Base-by-base conservation (phyloP, 768 basidiomycete genomes). In the Hygrophoropsis aurantiaca region DNA sequence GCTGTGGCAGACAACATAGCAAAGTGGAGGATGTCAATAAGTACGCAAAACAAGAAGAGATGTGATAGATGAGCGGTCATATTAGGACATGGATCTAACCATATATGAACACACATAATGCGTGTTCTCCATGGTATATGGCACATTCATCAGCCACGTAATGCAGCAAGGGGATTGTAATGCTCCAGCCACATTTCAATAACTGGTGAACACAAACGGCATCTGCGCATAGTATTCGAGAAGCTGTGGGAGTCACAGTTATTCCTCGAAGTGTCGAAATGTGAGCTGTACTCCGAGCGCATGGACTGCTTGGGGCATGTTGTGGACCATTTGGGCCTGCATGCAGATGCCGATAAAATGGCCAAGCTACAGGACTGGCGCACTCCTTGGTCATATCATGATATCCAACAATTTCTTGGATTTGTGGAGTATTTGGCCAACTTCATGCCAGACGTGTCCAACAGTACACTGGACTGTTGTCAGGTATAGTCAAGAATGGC, bases 121-220 rank as follows among this genome's bases (percentile, higher is more conserved):
- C 0, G 64, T 68, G 0, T 72, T 79, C 1, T 57, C 69, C 0
- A 78, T 69, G 0, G 56, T 64, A 0, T 56, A 59, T 26, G 73
- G 76, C 0, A 73, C 68, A 0, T 72, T 68, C 47, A 25, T 70
- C 1, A 74, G 72, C 18, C 46, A 56, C 3, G 68, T 71, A 1
- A 69, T 74, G 65, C 77, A 72, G 46, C 70, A 0, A n/a, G n/a
- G n/a, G n/a, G n/a, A n/a, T n/a, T n/a, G n/a, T n/a, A n/a, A n/a
- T n/a, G n/a, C n/a, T n/a, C 74, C 71, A 0, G 58, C 72, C 0
- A 80, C 74, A 0, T 80, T 75, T 43, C 77, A 80, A 45, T 32
- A 64, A 0, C 50, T 79, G 0, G 75, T 78, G 74, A 74, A 1
- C 74, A 77, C 40, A 55, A 66, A 25, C 15, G 54, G 10, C 62